A percentile compares a stretch with the other conserved stretches of the same genome.
Evolutionary conservation across 495 filamentous ascomycete species (phyloP).

Genomic region (Aspergillus bridgeri): DNA sequence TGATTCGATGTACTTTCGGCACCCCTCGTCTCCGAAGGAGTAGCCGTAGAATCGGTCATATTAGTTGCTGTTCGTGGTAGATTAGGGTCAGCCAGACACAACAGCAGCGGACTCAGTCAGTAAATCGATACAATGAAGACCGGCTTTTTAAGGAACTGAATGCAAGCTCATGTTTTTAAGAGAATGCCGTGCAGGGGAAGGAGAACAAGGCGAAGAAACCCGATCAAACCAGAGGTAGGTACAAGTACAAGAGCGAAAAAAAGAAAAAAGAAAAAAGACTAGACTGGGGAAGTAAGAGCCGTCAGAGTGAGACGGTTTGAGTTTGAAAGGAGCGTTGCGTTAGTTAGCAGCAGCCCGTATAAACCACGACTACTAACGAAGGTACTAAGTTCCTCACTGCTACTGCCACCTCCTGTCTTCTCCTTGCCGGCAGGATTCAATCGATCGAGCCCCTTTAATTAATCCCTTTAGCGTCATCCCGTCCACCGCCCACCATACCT

Average conservation of each 20-base stretch:
- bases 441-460: not conserved
- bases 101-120: not conserved
- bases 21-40: slow-evolving; percentile 20
- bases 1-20: slow-evolving; percentile 19
- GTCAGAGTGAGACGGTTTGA: not conserved
- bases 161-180: not conserved
- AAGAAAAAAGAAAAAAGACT: not conserved
- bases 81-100: not conserved
- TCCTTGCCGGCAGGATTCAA: not conserved
- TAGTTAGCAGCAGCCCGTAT: slow-evolving; percentile 21
- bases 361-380: no score
- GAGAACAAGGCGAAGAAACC: not conserved
- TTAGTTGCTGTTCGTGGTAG: slow-evolving; percentile 2
- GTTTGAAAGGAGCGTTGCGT: slow-evolving; percentile 27
- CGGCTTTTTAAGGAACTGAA: not conserved
- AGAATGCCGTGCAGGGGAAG: not conserved
- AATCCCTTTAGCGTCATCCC: not conserved
- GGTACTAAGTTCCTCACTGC: no score
- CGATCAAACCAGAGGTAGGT: no score
- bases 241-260: not conserved
- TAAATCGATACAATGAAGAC: not conserved
- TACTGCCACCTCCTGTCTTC: no score
- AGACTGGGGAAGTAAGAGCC: not conserved
- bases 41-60: slow-evolving; percentile 27
- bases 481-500: no score